Percentiles rank a stretch among this genome's conserved stretches.
Evolutionary conservation across 2,329 filamentous ascomycete species (phyloP).

Genomic region (Orbilia quercus): DNA sequence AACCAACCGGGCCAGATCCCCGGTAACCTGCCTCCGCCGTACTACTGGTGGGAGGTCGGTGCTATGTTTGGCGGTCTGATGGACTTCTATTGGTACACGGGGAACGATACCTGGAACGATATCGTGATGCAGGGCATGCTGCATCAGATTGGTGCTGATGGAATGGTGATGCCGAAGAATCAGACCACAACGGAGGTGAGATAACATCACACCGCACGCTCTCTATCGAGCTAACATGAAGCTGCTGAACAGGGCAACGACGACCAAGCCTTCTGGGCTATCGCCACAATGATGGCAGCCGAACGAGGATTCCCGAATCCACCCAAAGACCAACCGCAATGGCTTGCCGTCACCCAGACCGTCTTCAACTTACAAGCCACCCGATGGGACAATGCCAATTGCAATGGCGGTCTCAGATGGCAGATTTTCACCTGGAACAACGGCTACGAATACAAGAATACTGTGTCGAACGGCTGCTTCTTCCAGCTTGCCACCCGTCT

Average conservation of each 20-base stretch:
- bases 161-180: conserved; percentile 82
- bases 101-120: conserved; percentile 77
- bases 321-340: conserved; percentile 70
- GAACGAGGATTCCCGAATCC: conserved; percentile 76
- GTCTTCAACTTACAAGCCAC: conserved; percentile 77
- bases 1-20: conserved; percentile 44
- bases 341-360: conserved; percentile 75
- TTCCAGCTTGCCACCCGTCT: conserved; percentile 77
- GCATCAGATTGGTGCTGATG: conserved; percentile 77
- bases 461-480: conserved; percentile 76
- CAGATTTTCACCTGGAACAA: conserved; percentile 83
- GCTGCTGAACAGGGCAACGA: conserved; percentile 71
- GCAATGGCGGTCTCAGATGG: conserved; percentile 80
- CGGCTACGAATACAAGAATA: conserved; percentile 82
- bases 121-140: conserved; percentile 75
- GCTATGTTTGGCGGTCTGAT: conserved; percentile 74
- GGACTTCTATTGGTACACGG: conserved; percentile 87
- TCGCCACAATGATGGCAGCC: conserved; percentile 74
- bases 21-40: conserved; percentile 62
- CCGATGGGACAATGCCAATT: conserved; percentile 76
- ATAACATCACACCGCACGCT: conserved; percentile 18
- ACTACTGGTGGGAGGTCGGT: conserved; percentile 78
- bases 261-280: conserved; percentile 79
- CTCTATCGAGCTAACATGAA: conserved; percentile 9
- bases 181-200: conserved; percentile 67